Evolutionary conservation across 345 rosid genomes (phyloP).

Genomic region (Euphorbia peplus): DNA sequence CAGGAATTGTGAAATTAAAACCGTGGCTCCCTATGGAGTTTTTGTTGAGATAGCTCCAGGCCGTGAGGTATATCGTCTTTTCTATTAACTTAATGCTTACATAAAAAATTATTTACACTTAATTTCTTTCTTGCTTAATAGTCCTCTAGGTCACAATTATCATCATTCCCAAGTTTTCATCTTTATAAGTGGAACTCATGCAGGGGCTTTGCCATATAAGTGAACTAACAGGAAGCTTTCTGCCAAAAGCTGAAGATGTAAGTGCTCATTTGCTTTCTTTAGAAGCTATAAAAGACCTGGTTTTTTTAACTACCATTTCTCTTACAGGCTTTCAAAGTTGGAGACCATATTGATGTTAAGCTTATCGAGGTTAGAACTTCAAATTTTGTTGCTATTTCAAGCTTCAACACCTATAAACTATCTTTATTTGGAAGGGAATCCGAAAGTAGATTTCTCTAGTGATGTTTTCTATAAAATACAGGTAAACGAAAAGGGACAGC

Average conservation of each 20-base stretch:
- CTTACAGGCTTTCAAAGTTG: slow-evolving; percentile 74
- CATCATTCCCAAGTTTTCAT: background rate
- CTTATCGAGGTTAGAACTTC: slow-evolving; percentile 69
- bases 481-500: slow-evolving; percentile 96
- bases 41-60: slow-evolving; percentile 98
- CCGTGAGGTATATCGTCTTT: slow-evolving; percentile 61
- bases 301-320: slow-evolving; percentile 3
- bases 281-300: background rate
- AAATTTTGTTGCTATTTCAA: background rate
- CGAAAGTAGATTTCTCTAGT: slow-evolving; percentile 4
- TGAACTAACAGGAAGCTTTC: slow-evolving; percentile 78
- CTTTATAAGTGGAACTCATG: no score
- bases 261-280: slow-evolving; percentile 21
- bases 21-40: slow-evolving; percentile 84
- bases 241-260: slow-evolving; percentile 98
- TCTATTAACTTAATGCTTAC: background rate
- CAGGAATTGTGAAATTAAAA: slow-evolving; percentile 92
- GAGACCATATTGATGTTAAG: slow-evolving; percentile 90
- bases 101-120: background rate
- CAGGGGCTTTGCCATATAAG: slow-evolving; percentile 99
- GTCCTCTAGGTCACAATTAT: background rate
- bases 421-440: background rate
- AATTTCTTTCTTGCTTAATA: background rate
- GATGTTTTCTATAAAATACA: slow-evolving; percentile 25
- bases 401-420: background rate